phyloP scores from a whole-genome alignment of 73 alveolate genomes.

The Blepharisma japonicum region DNA sequence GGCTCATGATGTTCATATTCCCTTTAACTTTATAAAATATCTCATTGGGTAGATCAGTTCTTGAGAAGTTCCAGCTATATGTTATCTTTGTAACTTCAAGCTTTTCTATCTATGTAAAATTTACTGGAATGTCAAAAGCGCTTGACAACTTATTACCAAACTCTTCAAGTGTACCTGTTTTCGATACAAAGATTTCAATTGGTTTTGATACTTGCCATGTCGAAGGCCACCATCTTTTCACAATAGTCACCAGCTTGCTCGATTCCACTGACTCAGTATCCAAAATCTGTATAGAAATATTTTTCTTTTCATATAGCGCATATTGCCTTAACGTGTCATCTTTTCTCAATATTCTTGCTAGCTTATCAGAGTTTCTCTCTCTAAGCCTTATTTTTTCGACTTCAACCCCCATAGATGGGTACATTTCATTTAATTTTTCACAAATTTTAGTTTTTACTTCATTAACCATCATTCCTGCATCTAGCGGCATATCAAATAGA shows the following conservation, averaged over 20 bases:
- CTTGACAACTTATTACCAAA: background rate
- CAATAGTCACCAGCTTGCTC: background rate
- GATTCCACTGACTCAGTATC: background rate
- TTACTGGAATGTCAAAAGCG: background rate
- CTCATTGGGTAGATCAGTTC: background rate
- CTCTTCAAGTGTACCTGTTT: background rate
- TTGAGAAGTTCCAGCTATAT: background rate
- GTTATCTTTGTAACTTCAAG: background rate
- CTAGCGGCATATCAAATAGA: conserved; percentile 6
- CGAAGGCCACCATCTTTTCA: conserved; percentile 7
- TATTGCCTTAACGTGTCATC: background rate
- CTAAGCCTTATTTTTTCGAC: background rate
- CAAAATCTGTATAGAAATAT: background rate
- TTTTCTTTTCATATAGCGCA: background rate
- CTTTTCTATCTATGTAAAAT: conserved; percentile 3
- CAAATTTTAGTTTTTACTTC: background rate
- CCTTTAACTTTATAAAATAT: background rate
- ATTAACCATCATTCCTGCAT: background rate
- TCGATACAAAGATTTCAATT: background rate
- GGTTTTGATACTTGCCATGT: conserved; percentile 13
- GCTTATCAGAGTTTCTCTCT: background rate
- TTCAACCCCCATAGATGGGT: background rate
- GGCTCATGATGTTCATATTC: background rate
- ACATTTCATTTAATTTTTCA: background rate
- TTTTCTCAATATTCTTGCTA: background rate